Percentiles rank a stretch among this genome's conserved stretches.
Conservation (phyloP, 1,284 basidiomycete species). For the Caloboletus firmus region DNA sequence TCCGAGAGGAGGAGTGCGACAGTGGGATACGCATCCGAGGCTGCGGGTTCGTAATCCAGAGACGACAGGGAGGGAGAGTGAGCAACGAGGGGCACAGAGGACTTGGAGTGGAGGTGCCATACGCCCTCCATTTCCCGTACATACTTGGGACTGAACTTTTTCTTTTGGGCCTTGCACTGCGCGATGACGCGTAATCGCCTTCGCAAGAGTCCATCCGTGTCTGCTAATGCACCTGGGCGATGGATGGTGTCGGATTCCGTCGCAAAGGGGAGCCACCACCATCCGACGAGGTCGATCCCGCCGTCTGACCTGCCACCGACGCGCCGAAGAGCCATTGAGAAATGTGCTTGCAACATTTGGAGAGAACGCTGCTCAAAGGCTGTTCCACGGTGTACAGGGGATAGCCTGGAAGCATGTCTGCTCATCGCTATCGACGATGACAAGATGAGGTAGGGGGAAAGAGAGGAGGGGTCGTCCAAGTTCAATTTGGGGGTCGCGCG, state of each 20-base stretch:
- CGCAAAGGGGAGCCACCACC: constrained; percentile 80
- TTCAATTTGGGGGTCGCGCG: constrained; percentile 21
- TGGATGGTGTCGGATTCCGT: not conserved
- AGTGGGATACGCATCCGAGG: constrained; percentile 35
- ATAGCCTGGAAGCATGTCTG: constrained; percentile 22
- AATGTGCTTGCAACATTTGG: constrained; percentile 54
- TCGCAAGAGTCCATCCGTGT: constrained; percentile 27
- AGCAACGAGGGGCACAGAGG: not conserved
- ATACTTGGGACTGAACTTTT: constrained; percentile 73
- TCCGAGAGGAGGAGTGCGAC: constrained; percentile 76
- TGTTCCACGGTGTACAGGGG: constrained; percentile 60
- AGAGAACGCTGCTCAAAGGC: constrained; percentile 77
- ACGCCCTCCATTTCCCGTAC: constrained; percentile 90
- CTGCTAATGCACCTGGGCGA: constrained; percentile 7
- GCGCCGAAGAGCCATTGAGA: constrained; percentile 77
- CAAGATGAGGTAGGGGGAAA: not conserved
- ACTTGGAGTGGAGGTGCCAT: constrained; percentile 38
- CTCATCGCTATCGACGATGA: not conserved
- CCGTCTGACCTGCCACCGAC: constrained; percentile 85
- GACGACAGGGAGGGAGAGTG: not conserved
- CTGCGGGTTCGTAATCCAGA: not conserved
- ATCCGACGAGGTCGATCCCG: constrained; percentile 86
- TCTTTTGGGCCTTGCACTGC: constrained; percentile 90
- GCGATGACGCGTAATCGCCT: constrained; percentile 72
- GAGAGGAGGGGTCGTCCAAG: constrained; percentile 7